Base-by-base conservation (phyloP, 192 early-diverging fungal species). In the Entomortierella lignicola region DNA sequence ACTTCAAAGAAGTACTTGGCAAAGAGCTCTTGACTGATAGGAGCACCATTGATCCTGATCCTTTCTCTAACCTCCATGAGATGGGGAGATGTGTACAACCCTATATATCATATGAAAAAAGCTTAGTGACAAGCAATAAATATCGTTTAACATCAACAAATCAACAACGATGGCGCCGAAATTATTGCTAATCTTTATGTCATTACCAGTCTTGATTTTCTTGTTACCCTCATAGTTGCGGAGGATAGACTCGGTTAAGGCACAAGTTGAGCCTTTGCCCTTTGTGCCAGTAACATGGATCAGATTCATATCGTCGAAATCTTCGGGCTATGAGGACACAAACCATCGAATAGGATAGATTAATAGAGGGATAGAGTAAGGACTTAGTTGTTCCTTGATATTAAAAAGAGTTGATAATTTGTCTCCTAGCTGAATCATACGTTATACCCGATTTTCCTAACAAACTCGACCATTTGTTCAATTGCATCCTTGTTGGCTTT, bases 1-100 rank as follows among this genome's bases (percentile, higher is more conserved):
- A 91, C 88, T 27, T 96, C 86, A 80, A 94, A 93, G 70, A 96
- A 97, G 83, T 98, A 94, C 77, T 94, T 89, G 17, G 82, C 70
- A 77, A 84, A 84, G 23, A 77, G 29, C 13, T 89, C 85, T 52
- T 91, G 84, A 8, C 86, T 85, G 6, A 99, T 82, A 15, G 96
- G 94, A 26, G 66, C 69, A 0, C 98, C 98, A 72, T 98, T 87
- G 75, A 99, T 96, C 52, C 94, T 87, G 69, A 99, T 97, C 26
- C 98, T 88, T 70, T 99, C 98, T 55, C 97, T 91, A 8, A 93
- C 96, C 55, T 96, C 88, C 55, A 94, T 86, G 54, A 99, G 81
- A 72, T 99, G 98, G 11, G 98, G 98, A 4, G 95, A 97, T 20
- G 96, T 96, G 72, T 89, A 99, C 43, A 97, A 81, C 27, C 98